Evolutionary conservation across 441 rosid genomes (phyloP).

Genomic region (Pelargonium exstipulatum): DNA sequence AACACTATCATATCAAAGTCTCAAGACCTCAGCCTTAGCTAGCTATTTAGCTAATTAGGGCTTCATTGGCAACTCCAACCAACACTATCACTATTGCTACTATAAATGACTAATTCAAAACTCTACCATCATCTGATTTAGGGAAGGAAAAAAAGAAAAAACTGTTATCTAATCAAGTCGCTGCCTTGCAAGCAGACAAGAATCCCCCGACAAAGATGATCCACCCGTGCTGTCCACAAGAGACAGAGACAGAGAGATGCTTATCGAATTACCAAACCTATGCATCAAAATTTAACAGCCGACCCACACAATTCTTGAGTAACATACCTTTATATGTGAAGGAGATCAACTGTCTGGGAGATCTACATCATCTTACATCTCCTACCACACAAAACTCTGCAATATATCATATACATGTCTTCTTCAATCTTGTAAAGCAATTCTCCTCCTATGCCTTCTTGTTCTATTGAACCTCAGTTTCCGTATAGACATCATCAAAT

Average conservation of each 20-base stretch:
- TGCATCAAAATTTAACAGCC: neutral
- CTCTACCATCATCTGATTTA: neutral
- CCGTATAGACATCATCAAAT: neutral
- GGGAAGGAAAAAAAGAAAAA: no score
- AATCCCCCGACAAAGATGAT: neutral
- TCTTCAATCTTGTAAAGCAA: neutral
- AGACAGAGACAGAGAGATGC: neutral
- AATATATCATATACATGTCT: slow-evolving; percentile 7
- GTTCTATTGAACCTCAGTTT: neutral
- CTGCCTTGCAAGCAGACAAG: neutral
- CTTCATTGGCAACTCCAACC: slow-evolving; percentile 5
- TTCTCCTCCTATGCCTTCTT: slow-evolving; percentile 4
- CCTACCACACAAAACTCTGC: neutral
- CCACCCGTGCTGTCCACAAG: neutral
- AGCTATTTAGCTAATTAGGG: neutral
- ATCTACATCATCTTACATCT: neutral
- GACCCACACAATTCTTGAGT: neutral
- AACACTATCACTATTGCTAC: neutral
- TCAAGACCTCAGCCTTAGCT: slow-evolving; percentile 7
- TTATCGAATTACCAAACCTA: neutral
- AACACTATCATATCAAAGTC: neutral
- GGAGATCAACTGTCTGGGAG: slow-evolving; percentile 1
- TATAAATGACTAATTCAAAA: slow-evolving; percentile 5
- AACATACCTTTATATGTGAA: neutral
- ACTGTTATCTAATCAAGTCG: neutral